These are phyloP conservation scores for Aspergillus intermedius DNA, from an alignment of 2,329 filamentous ascomycete species.

Conservation along the genomic window DNA sequence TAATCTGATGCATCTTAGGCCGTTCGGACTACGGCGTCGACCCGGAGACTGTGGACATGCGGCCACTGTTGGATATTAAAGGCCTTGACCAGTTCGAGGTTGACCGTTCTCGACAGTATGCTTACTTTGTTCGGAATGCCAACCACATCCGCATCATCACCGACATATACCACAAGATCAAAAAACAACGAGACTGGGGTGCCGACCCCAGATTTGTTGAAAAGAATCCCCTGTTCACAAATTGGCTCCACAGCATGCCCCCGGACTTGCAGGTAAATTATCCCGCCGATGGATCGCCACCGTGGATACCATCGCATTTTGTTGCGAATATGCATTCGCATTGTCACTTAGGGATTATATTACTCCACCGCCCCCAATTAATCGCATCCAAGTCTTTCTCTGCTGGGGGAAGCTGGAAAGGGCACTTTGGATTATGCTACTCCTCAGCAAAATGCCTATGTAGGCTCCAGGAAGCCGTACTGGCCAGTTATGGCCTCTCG, in stretches of 20 bases:
- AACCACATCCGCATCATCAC: constrained; percentile 73
- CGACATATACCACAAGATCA: constrained; percentile 64
- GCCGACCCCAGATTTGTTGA: constrained; percentile 75
- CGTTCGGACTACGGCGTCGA: constrained; percentile 73
- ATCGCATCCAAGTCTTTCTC: constrained; percentile 67
- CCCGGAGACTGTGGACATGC: constrained; percentile 68
- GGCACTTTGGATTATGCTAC: constrained; percentile 81
- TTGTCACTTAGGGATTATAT: constrained; percentile 75
- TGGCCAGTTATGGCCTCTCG: constrained; percentile 68
- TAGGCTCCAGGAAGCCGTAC: constrained; percentile 74
- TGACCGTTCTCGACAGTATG: constrained; percentile 73
- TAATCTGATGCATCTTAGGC: constrained; percentile 42
- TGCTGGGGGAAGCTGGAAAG: constrained; percentile 72
- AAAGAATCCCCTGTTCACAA: constrained; percentile 68
- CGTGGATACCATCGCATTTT: constrained; percentile 80
- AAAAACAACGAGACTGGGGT: constrained; percentile 76
- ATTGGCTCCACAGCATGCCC: constrained; percentile 72
- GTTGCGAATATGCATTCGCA: constrained; percentile 86
- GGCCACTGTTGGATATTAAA: constrained; percentile 55
- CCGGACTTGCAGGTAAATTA: constrained; percentile 71
- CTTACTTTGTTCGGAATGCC: constrained; percentile 70
- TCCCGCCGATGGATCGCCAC: constrained; percentile 68
- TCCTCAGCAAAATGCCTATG: constrained; percentile 78
- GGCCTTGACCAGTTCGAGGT: constrained; percentile 70
- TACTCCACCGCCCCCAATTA: constrained; percentile 82